Conservation (phyloP, 805 yeast species). For the Candida chauliodis region DNA sequence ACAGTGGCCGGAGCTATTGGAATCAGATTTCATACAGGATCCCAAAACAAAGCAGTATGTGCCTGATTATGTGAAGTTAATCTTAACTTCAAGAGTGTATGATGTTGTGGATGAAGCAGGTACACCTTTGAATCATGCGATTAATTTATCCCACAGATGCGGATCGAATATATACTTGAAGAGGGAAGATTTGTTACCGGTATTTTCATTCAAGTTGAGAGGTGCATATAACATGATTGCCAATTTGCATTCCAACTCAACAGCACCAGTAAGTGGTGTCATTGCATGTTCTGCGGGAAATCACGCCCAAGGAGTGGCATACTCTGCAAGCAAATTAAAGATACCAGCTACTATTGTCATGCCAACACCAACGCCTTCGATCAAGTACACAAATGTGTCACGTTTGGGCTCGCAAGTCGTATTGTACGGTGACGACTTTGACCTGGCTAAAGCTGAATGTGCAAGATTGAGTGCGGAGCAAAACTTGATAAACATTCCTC, state of each 20-base stretch:
- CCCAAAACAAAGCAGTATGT: conserved; percentile 37
- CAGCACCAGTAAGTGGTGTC: conserved; percentile 71
- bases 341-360: conserved; percentile 96
- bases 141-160: conserved; percentile 67
- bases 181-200: conserved; percentile 92
- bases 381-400: conserved; percentile 87
- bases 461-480: conserved; percentile 62
- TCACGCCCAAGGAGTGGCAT: conserved; percentile 99
- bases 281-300: conserved; percentile 99
- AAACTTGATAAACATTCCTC: conserved; percentile 89
- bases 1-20: conserved; percentile 44
- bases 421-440: conserved; percentile 89
- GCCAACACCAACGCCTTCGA: conserved; percentile 97
- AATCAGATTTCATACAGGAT: conserved; percentile 51
- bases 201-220: conserved; percentile 90
- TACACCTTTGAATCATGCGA: conserved; percentile 77
- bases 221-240: conserved; percentile 99
- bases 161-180: conserved; percentile 76
- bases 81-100: conserved; percentile 88
- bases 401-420: conserved; percentile 94
- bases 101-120: conserved; percentile 80
- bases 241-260: conserved; percentile 55
- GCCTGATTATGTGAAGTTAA: conserved; percentile 92
- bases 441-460: conserved; percentile 92
- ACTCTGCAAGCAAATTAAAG: conserved; percentile 75